phyloP scores from a whole-genome alignment of 1,284 basidiomycete genomes.

The Moesziomyces parantarcticus region DNA sequence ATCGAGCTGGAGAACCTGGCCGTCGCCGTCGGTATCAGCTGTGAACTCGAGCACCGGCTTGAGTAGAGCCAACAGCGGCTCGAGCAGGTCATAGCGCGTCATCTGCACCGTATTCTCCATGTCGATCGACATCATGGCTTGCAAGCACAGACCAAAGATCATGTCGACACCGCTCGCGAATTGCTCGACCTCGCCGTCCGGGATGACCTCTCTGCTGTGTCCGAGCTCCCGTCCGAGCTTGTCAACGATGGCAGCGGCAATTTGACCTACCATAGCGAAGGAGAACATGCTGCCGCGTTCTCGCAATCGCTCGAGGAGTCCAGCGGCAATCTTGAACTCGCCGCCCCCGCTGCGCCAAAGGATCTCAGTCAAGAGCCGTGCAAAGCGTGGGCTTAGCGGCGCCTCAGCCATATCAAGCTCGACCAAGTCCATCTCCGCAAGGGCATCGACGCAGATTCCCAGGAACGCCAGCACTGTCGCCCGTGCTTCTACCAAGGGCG shows the following conservation, averaged over 20 bases:
- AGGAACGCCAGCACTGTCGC: conserved; percentile 3
- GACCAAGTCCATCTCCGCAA: conserved; percentile 3
- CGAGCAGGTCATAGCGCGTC: not conserved
- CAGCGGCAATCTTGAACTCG: conserved; percentile 7
- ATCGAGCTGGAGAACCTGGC: conserved; percentile 17
- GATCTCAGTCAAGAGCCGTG: not conserved
- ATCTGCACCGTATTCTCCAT: not conserved
- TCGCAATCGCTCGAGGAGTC: conserved; percentile 11
- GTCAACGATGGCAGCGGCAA: conserved; percentile 4
- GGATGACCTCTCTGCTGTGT: not conserved
- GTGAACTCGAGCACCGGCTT: conserved; percentile 7
- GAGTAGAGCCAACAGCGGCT: conserved; percentile 7
- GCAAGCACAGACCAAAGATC: conserved; percentile 7
- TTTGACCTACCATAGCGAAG: not conserved
- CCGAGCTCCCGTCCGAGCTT: not conserved
- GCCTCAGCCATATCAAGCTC: too few relatives aligned
- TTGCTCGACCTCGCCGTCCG: not conserved
- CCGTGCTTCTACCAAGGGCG: not conserved
- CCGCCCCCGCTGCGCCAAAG: conserved; percentile 8
- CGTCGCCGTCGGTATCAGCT: conserved; percentile 1
- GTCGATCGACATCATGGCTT: not conserved
- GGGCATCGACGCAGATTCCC: conserved; percentile 18
- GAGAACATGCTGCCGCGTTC: not conserved
- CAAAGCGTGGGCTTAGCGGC: not conserved
- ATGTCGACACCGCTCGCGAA: not conserved